Base-by-base conservation (phyloP, 495 filamentous ascomycete genomes). In the Podospora appendiculata region DNA sequence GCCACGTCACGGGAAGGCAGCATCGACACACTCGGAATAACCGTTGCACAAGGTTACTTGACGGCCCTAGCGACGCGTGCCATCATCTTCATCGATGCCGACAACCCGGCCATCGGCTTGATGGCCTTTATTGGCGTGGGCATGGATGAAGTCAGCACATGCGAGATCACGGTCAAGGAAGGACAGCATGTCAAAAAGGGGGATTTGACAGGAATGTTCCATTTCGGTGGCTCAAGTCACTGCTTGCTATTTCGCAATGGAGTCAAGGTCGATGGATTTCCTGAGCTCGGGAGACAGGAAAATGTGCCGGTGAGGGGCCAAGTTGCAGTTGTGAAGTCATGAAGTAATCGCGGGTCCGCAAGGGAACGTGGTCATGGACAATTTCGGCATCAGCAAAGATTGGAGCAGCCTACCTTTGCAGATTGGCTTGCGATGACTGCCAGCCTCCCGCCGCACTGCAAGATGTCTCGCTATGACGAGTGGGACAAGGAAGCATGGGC, bases 71-170 rank as follows among this genome's bases (percentile, higher is more conserved):
- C 73, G 5, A 82, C 85, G 6, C 75, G 85, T 11, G 83, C 78
- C 0, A 51, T 89, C 9, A 79, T 89, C 45, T 84, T 86, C 58
- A 79, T 89, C 53, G 71, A 87, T 58, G 83, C 85, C 0, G 82
- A 87, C 50, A 83, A 84, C 50, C 72, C 76, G 11, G 70, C 63
- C 11, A 81, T 88, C 51, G 85, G 86, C 0, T 56, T 89, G 41
- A 80, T 89, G 79, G 76, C 70, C 0, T 80, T 87, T 41, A 66
- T 89, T 16, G 76, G 73, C 5, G 72, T 88, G 1, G 86, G 83
- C 10, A 89, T 88, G 85, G 78, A 79, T 16, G 85, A 89, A 58
- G 82, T 87, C 7, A 81, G 76, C 41, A 82, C 82, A 3, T 86
- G 83, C 41, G 82, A 89, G 51, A 78, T 86, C 25, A 80, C 74